phyloP scores from a whole-genome alignment of 768 basidiomycete genomes.

The Dentipellis sp. region DNA sequence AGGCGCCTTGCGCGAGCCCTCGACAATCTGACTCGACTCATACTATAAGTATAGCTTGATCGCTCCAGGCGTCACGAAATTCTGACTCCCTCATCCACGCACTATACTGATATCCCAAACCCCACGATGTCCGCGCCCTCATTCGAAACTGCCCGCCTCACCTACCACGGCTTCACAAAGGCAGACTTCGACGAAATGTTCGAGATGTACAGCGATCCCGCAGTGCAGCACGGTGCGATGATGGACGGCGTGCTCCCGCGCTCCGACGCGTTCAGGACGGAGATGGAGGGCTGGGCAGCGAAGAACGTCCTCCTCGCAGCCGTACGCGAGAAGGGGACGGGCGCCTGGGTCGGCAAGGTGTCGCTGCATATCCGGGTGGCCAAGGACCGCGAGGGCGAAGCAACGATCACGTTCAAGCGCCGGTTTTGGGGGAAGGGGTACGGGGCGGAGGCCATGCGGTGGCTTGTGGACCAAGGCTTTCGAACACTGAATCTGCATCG shows the following conservation, averaged over 20 bases:
- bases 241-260: not conserved
- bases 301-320: not conserved
- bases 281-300: not conserved
- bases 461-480: not conserved
- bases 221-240: not conserved
- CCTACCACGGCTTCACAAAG: not conserved
- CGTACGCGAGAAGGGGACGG: not conserved
- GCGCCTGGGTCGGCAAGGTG: not conserved
- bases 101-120: too few relatives aligned
- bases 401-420: not conserved
- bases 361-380: not conserved
- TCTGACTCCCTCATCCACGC: too few relatives aligned
- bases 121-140: not conserved
- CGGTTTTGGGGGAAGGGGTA: not conserved
- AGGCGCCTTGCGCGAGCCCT: too few relatives aligned
- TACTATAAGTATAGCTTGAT: too few relatives aligned
- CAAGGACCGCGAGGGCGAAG: not conserved
- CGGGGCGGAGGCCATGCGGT: not conserved
- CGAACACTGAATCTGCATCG: not conserved
- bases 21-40: too few relatives aligned
- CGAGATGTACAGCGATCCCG: not conserved
- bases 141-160: not conserved
- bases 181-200: not conserved
- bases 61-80: too few relatives aligned
- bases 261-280: not conserved